Base-by-base conservation (phyloP, 768 basidiomycete genomes). In the Tubosaeta sp. region DNA sequence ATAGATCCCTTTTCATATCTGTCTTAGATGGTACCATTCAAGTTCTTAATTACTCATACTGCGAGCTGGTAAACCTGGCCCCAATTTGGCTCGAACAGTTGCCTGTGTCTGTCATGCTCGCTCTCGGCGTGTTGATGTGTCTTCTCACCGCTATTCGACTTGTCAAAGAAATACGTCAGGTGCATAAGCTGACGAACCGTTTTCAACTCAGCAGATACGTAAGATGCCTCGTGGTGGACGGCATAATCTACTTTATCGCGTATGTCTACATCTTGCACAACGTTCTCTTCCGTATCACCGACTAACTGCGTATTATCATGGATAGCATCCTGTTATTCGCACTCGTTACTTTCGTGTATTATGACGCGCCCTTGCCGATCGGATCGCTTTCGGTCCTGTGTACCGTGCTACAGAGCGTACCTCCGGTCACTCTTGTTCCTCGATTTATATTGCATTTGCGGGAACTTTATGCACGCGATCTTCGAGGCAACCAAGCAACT, bases 241-340 rank as follows among this genome's bases (percentile, higher is more conserved):
- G 43, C 6, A 16, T 31, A 14, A 31, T 43, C 42, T 51, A 51
- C 44, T 51, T 51, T 37, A 12, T 51, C 13, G 17, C 32, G 51
- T 52, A 33, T 3, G 51, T 52, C n/a, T 22, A 12, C 17, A 8
- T 17, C n/a, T 38, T 38, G 6, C n/a, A 14, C 14, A 17, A 38
- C n/a, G 35, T 8, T n/a, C 27, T 12, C 32, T 43, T 10, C 35
- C 10, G 37, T 11, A 17, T 31, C 22, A 16, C 4, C 16, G 11
- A 9, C 44, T 45, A 11, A 19, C 17, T 5, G 19, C 9, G 26
- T 17, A 19, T 19, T 19, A 11, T 39, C 9, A n/a, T 11, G 22
- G 17, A n/a, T 6, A 50, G 49, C 12, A n/a, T 50, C 32, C 22
- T 50, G n/a, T 4, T n/a, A n/a, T 43, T 43, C 8, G 41, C 49